These are phyloP conservation scores for Citrus cavaleriei DNA, from an alignment of 345 rosid genomes.

Conservation along the genomic window DNA sequence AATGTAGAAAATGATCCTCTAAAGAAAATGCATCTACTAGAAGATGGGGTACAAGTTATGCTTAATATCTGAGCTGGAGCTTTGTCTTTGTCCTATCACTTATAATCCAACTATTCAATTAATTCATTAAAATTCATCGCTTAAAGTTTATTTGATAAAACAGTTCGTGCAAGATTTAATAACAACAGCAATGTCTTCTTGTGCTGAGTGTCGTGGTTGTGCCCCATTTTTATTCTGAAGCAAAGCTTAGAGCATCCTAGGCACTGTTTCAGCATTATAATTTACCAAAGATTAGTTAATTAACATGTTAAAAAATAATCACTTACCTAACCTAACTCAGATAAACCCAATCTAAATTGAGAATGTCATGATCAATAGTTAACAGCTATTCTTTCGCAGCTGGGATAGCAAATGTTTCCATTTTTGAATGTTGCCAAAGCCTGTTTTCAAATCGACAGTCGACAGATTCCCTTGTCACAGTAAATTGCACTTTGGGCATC, in stretches of 20 bases:
- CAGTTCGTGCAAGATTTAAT: background rate
- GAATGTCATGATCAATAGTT: background rate
- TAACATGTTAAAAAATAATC: background rate
- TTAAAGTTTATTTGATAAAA: background rate
- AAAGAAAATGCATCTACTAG: background rate
- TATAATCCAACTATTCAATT: background rate
- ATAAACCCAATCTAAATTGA: background rate
- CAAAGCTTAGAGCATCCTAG: conserved; percentile 28
- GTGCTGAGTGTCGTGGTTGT: background rate
- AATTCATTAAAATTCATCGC: background rate
- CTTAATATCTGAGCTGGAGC: background rate
- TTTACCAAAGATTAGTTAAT: background rate
- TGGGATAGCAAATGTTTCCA: background rate
- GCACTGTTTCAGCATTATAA: conserved; percentile 12
- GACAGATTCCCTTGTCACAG: conserved; percentile 6
- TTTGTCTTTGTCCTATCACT: background rate
- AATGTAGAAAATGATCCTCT: background rate
- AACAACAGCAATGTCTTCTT: conserved; percentile 9
- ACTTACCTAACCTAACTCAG: background rate
- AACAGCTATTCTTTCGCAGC: background rate
- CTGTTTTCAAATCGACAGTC: background rate
- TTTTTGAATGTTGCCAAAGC: background rate
- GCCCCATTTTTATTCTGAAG: conserved; percentile 23
- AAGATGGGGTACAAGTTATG: background rate
- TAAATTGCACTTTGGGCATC: background rate